phyloP scores from a whole-genome alignment of 192 early-diverging fungal species.

The Coemansia sp. region DNA sequence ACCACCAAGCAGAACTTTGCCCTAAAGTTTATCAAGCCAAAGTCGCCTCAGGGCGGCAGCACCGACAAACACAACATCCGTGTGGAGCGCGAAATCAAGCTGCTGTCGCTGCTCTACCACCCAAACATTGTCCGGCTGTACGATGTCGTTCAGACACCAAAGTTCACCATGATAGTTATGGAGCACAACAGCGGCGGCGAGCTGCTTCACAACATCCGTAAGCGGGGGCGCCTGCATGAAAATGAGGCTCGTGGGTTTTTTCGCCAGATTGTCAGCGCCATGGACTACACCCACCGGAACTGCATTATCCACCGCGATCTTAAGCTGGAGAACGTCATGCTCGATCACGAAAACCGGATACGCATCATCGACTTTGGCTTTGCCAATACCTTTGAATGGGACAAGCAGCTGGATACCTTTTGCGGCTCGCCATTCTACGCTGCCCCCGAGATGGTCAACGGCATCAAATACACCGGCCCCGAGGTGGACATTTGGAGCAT shows the following conservation, averaged over 20 bases:
- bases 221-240: slow-evolving; percentile 75
- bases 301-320: slow-evolving; percentile 74
- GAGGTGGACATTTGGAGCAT: slow-evolving; percentile 90
- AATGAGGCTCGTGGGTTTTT: slow-evolving; percentile 84
- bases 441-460: slow-evolving; percentile 82
- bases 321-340: slow-evolving; percentile 86
- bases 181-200: slow-evolving; percentile 85
- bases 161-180: slow-evolving; percentile 82
- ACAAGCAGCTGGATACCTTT: slow-evolving; percentile 53
- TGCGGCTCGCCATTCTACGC: slow-evolving; percentile 78
- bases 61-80: slow-evolving; percentile 71
- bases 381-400: slow-evolving; percentile 65
- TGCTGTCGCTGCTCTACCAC: slow-evolving; percentile 85
- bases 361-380: slow-evolving; percentile 92
- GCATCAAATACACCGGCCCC: slow-evolving; percentile 77
- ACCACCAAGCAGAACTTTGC: slow-evolving; percentile 57
- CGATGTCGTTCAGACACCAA: slow-evolving; percentile 76
- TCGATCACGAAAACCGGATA: slow-evolving; percentile 67
- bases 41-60: slow-evolving; percentile 53
- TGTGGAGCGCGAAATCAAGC: slow-evolving; percentile 72
- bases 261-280: slow-evolving; percentile 77
- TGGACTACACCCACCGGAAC: slow-evolving; percentile 67
- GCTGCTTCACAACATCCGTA: slow-evolving; percentile 84
- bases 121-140: slow-evolving; percentile 86
- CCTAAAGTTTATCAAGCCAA: slow-evolving; percentile 65